phyloP scores from a whole-genome alignment of 805 yeast species.

The Ascoidea rubescens region DNA sequence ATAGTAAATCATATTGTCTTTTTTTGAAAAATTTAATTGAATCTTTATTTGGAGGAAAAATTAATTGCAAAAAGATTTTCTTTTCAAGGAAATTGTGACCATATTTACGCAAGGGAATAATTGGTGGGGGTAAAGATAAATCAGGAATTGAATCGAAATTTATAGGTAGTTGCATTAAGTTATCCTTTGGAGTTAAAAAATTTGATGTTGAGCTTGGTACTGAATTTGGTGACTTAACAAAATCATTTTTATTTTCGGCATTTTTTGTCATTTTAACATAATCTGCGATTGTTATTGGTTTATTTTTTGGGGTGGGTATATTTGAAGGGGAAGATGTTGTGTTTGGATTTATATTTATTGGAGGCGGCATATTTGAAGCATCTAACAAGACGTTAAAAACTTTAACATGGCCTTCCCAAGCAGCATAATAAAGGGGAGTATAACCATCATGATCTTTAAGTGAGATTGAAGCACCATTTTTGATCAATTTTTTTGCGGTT shows the following conservation, averaged over 20 bases:
- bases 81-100: slow-evolving; percentile 94
- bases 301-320: background rate
- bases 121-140: slow-evolving; percentile 88
- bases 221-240: slow-evolving; percentile 15
- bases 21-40: slow-evolving; percentile 23
- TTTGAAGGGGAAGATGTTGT: background rate
- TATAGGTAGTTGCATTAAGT: slow-evolving; percentile 2
- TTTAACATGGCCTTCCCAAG: slow-evolving; percentile 86
- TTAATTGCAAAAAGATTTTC: slow-evolving; percentile 70
- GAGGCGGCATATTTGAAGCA: background rate
- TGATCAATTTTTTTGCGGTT: slow-evolving; percentile 58
- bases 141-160: slow-evolving; percentile 75
- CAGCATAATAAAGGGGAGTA: slow-evolving; percentile 77
- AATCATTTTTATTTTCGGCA: background rate
- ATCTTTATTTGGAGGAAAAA: slow-evolving; percentile 37
- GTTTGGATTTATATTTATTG: slow-evolving; percentile 1
- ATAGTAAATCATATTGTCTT: background rate
- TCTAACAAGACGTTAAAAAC: slow-evolving; percentile 55
- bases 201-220: background rate
- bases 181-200: background rate
- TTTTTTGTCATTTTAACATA: background rate
- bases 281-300: slow-evolving; percentile 6
- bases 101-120: slow-evolving; percentile 81
- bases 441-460: slow-evolving; percentile 68
- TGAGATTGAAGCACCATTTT: slow-evolving; percentile 55